Base-by-base conservation (phyloP, 2,329 filamentous ascomycete genomes). In the Lasiodiplodia gonubiensis region DNA sequence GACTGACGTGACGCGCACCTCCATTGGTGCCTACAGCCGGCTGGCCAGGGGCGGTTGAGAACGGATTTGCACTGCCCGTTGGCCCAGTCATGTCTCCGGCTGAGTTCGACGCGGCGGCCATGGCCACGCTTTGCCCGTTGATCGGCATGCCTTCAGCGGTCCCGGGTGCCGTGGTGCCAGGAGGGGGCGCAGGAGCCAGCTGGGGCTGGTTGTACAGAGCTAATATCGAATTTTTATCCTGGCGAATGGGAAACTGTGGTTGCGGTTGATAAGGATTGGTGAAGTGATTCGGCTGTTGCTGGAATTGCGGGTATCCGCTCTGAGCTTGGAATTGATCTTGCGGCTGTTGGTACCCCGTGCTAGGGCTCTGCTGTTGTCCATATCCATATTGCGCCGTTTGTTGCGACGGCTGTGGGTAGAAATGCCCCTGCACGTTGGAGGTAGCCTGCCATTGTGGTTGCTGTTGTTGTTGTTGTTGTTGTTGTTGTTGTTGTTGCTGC, bases 211-310 rank as follows among this genome's bases (percentile, higher is more conserved):
- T 89, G 78, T 92, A 94, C 12, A 95, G 79, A 6, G 92, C 90
- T 77, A 94, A 83, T 68, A 95, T 94, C 4, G 90, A 90, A 3
- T 86, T 87, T 70, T 91, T 94, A 73, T 93, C 88, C 35, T 89
- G 84, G 37, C 86, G 74, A 66, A 79, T 72, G 18, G 76, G 75
- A 65, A 79, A 79, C 30, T 70, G 72, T 60, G 68, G 75, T 54
- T 76, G 77, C 37, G 75, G 74, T 30, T 79, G 73, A 25, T 80
- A 79, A 16, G 78, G 71, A 63, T 75, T 74, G 51, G 72, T 72
- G 10, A 72, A 72, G 23, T 75, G 71, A 63, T 76, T 74, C 68
- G 78, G 79, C 33, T 75, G 74, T 67, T 76, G 78, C 51, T 71
- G 72, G 35, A 64, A 66, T 48, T 66, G 68, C 51, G 48, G 69